Evolutionary conservation across 768 basidiomycete species (phyloP), one percentile per base, ranked within the genome.

Genomic region (Xerocomus brunneocitrinus): DNA sequence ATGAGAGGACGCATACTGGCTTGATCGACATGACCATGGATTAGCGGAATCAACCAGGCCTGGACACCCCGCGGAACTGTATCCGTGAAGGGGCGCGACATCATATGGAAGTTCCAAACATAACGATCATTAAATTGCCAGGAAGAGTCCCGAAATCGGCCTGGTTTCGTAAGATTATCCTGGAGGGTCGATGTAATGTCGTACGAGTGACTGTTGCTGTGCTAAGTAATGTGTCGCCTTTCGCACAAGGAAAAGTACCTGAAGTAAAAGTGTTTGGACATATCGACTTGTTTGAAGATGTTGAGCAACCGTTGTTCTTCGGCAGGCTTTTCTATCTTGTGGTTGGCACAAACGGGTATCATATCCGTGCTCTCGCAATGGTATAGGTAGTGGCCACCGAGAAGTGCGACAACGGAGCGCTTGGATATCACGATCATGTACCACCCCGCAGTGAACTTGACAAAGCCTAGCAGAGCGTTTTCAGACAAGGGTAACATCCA

Each of bases 241-340:
- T 41, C 1, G 7, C 1, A 22, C 31, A 5, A 32, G 49, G 34
- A 53, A 28, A 53, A 66, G 34, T 58, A 91, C 91, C 91, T 94
- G 72, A 98, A 98, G 73, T 98, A 99, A 68, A 98, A 98, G 73
- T 98, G 98, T 73, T 98, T 98, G n/a, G 89, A 87, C 79, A 98
- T 83, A 64, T 99, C 95, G 1, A 98, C 94, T 69, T 95, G 91
- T 66, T 93, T 94, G 76, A 98, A 99, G 8, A 90, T 82, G 55
- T 84, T 87, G 74, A 95, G 83, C 32, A 94, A 76, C 8, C 91
- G 83, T 62, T 89, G 88, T 65, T 98, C 95, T 63, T 97, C 93
- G 0, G 89, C 77, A 0, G 87, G 87, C 59, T 89, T 88, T 42
- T 97, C 95, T 19, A 92, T 71, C 72, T 87, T 93, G 72, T 87